Evolutionary conservation across 2,329 filamentous ascomycete species (phyloP), one percentile per base, ranked within the genome.

Genomic region (Ophiosphaerella narmari): DNA sequence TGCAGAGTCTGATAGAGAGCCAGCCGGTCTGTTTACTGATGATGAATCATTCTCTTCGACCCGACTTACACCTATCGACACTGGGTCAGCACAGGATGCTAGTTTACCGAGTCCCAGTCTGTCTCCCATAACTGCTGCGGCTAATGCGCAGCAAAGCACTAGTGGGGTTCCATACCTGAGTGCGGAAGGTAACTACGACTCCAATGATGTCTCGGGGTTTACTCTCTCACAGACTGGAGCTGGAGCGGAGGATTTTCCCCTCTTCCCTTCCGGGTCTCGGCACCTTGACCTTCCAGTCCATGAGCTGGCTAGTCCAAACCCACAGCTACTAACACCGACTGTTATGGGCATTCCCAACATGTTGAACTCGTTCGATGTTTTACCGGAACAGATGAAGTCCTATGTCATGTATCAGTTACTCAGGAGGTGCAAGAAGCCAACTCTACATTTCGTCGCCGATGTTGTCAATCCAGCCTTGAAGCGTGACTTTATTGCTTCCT

Each of bases 401-500:
- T 96, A 96, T 68, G 87, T 99, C 75, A 96, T 99, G 86, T 97
- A 95, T 70, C 93, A 99, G 69, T 85, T 99, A 47, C 82, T 99
- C 23, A 87, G 90, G 48, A 84, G 94, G 39, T 97, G 92, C 67
- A 85, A 91, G 5, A 89, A 95, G 60, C 88, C 91, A 36, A 96
- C 92, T 0, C 80, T 99, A 5, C 91, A 94, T 66, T 87, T 96
- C 46, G 87, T 99, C 47, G 91, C 93, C 32, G 87, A 91, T 59
- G 86, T 91, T 12, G 92, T 99, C 58, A 97, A 96, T 66, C 94
- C 94, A 7, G 91, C 93, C 0, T 76, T 99, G 48, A 97, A 96
- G 73, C 96, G 91, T 68, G 94, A 99, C 70, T 97, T 97, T 55
- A 78, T 99, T 42, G 84, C 85, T 54, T 84, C 90, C 51, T 80